Conservation (phyloP, 495 filamentous ascomycete species). For the Hypoxylon perforatum region DNA sequence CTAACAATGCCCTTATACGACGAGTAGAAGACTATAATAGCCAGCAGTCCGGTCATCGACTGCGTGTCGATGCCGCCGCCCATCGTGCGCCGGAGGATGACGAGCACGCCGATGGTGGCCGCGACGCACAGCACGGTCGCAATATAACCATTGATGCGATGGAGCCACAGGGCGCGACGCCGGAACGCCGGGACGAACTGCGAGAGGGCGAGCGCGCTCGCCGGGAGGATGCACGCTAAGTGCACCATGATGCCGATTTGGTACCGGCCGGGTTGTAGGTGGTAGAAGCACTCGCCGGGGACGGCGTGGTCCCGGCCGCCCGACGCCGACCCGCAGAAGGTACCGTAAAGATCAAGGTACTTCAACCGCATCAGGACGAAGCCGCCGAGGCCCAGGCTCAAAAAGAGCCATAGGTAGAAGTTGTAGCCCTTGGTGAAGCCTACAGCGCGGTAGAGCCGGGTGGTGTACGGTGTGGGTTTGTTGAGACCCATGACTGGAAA, state of each 20-base stretch:
- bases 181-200: constrained; percentile 65
- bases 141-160: constrained; percentile 66
- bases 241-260: constrained; percentile 61
- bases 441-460: constrained; percentile 47
- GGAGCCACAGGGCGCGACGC: constrained; percentile 56
- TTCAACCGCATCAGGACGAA: constrained; percentile 45
- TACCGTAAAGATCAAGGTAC: constrained; percentile 52
- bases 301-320: constrained; percentile 31
- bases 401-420: constrained; percentile 52
- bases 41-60: constrained; percentile 47
- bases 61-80: constrained; percentile 59
- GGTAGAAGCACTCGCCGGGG: constrained; percentile 65
- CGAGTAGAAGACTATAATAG: constrained; percentile 48
- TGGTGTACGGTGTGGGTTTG: constrained; percentile 14
- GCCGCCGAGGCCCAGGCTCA: constrained; percentile 44
- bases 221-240: constrained; percentile 57
- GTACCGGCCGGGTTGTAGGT: constrained; percentile 45
- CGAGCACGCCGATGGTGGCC: constrained; percentile 53
- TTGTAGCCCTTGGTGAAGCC: constrained; percentile 56
- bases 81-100: constrained; percentile 57
- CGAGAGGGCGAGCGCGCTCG: constrained; percentile 55
- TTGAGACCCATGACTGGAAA: constrained; percentile 3
- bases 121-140: constrained; percentile 53
- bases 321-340: constrained; percentile 34
- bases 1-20: constrained; percentile 58